Percentiles rank a stretch among this genome's conserved stretches.
phyloP scores from a whole-genome alignment of 2,329 filamentous ascomycete species.

The Xylariales sp. region DNA sequence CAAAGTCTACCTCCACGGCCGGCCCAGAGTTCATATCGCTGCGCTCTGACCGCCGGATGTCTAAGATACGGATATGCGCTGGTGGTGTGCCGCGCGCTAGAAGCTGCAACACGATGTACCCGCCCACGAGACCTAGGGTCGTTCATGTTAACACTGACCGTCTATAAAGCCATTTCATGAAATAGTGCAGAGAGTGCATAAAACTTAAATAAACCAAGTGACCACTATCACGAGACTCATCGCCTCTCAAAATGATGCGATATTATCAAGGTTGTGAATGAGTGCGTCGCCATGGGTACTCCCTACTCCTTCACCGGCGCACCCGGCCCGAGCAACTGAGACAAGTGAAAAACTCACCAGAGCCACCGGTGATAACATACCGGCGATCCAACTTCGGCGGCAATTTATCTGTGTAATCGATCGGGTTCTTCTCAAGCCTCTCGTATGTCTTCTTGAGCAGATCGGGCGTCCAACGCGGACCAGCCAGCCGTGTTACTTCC shows the following conservation, averaged over 20 bases:
- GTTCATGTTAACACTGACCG: slow-evolving; percentile 14
- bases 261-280: neutral
- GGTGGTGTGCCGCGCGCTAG: slow-evolving; percentile 63
- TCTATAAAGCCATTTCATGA: neutral
- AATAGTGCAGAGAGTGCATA: neutral
- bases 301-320: neutral
- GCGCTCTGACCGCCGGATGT: slow-evolving; percentile 59
- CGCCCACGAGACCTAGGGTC: slow-evolving; percentile 63
- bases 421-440: slow-evolving; percentile 51
- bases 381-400: slow-evolving; percentile 56
- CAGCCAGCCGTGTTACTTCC: slow-evolving; percentile 49
- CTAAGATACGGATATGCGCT: slow-evolving; percentile 64
- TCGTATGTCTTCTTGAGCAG: slow-evolving; percentile 52
- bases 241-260: neutral
- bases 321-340: neutral
- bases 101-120: slow-evolving; percentile 65
- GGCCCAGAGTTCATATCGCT: slow-evolving; percentile 55
- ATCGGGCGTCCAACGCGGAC: slow-evolving; percentile 53
- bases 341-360: slow-evolving; percentile 51
- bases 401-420: slow-evolving; percentile 54
- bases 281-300: neutral
- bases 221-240: neutral
- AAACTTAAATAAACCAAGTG: too few species aligned
- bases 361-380: slow-evolving; percentile 60
- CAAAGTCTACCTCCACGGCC: slow-evolving; percentile 55